Percentiles rank a stretch among this genome's conserved stretches.
Evolutionary conservation across 169 alveolate genomes (phyloP).

Genomic region (Plasmodium gallinaceum): DNA sequence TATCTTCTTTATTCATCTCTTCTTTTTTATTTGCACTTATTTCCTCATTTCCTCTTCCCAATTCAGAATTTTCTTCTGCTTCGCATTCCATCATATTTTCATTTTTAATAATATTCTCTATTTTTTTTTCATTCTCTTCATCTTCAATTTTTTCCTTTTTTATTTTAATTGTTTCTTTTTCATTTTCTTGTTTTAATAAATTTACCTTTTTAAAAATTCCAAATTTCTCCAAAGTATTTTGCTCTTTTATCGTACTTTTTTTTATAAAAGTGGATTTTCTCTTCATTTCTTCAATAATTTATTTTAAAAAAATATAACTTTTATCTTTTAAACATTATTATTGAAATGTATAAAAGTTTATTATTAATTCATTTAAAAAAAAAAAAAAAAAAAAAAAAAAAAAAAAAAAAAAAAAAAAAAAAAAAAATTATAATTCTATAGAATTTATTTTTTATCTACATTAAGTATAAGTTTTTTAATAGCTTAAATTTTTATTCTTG

Average conservation of each 20-base stretch:
- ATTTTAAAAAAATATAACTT: background rate
- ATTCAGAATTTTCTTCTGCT: background rate
- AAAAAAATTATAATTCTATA: too few species aligned
- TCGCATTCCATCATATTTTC: background rate
- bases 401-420: background rate
- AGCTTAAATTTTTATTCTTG: too few species aligned
- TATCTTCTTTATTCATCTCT: conserved; percentile 4
- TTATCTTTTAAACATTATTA: conserved; percentile 13
- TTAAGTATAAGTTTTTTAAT: background rate
- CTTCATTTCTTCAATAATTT: conserved; percentile 41
- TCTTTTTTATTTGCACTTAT: conserved; percentile 3
- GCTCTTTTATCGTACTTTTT: conserved; percentile 53
- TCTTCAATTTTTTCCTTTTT: conserved; percentile 32
- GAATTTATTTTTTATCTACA: background rate
- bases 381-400: conserved; percentile 6
- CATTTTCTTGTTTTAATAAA: conserved; percentile 19
- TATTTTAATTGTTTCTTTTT: conserved; percentile 6
- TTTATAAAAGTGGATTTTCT: conserved; percentile 47
- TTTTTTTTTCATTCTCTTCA: conserved; percentile 2
- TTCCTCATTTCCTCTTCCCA: conserved; percentile 2
- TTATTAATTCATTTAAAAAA: background rate
- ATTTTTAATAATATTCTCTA: conserved; percentile 2
- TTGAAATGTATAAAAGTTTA: background rate
- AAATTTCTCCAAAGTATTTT: conserved; percentile 73
- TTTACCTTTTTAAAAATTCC: conserved; percentile 72